These are phyloP conservation scores for Trypanosomatidae sp. DNA, from an alignment of 208 protist species.

Conservation along the genomic window DNA sequence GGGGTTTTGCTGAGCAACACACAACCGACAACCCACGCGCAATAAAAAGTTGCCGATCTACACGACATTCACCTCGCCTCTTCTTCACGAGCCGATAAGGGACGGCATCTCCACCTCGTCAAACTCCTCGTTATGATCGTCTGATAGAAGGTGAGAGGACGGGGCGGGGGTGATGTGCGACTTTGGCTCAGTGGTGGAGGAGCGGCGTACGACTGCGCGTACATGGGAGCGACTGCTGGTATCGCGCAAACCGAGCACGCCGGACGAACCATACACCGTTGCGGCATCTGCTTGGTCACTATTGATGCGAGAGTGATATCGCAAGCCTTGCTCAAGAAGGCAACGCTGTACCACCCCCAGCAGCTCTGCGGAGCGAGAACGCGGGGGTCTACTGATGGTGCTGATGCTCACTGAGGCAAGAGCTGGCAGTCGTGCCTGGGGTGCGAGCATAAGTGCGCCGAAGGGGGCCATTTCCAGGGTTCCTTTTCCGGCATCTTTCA, in stretches of 20 bases:
- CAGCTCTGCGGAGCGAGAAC: constrained; percentile 24
- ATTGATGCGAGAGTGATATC: constrained; percentile 4
- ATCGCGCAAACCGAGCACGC: not conserved
- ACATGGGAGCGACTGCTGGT: not conserved
- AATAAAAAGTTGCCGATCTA: not conserved
- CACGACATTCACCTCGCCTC: not conserved
- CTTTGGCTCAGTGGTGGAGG: constrained; percentile 5
- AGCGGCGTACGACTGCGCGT: not conserved
- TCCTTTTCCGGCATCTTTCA: not conserved
- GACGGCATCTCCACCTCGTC: constrained; percentile 25
- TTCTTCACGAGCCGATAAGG: constrained; percentile 19
- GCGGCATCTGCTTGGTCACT: not conserved
- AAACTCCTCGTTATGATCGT: constrained; percentile 7
- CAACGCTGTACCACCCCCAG: constrained; percentile 13
- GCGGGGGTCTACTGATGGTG: not conserved
- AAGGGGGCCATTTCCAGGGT: not conserved
- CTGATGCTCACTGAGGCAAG: not conserved
- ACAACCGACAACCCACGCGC: not conserved
- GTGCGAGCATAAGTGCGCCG: not conserved
- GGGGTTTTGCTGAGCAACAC: not conserved
- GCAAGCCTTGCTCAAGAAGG: constrained; percentile 1
- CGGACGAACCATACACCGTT: not conserved
- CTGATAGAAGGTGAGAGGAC: not conserved
- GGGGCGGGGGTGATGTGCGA: not conserved
- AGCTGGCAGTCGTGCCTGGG: not conserved